phyloP scores from a whole-genome alignment of 2,329 filamentous ascomycete genomes.

The Colletotrichum siamense region DNA sequence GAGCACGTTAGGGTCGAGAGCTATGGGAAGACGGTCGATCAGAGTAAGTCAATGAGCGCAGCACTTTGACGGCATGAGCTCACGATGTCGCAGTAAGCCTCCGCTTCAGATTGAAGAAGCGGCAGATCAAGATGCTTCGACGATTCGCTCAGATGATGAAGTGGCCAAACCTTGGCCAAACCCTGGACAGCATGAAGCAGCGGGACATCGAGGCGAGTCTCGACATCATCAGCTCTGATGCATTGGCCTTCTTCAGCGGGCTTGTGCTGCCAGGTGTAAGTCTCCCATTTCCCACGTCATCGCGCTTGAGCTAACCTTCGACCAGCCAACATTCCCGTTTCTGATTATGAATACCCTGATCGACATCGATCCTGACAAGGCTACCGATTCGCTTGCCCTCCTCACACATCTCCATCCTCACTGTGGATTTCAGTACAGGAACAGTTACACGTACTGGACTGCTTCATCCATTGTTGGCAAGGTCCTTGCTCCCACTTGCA shows the following conservation, averaged over 20 bases:
- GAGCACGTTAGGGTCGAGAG: conserved; percentile 72
- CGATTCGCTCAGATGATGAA: conserved; percentile 76
- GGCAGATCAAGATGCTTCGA: conserved; percentile 72
- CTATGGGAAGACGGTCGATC: conserved; percentile 57
- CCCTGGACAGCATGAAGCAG: conserved; percentile 66
- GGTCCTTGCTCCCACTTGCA: conserved; percentile 75
- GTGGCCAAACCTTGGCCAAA: conserved; percentile 75
- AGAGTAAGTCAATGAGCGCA: conserved; percentile 43
- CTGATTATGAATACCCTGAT: conserved; percentile 81
- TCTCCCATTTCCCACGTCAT: background rate
- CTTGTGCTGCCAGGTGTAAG: conserved; percentile 73
- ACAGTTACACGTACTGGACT: conserved; percentile 79
- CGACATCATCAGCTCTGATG: conserved; percentile 69
- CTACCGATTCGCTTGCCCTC: conserved; percentile 68
- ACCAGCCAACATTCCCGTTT: conserved; percentile 68
- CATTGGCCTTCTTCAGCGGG: conserved; percentile 80
- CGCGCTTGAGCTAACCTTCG: background rate
- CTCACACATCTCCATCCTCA: conserved; percentile 72
- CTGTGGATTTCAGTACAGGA: conserved; percentile 78
- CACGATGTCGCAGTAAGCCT: conserved; percentile 56
- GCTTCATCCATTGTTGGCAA: conserved; percentile 76
- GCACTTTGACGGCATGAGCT: background rate
- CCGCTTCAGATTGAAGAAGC: conserved; percentile 67
- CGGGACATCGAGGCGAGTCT: conserved; percentile 63
- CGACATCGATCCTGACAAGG: conserved; percentile 74